Conservation (phyloP, 139 green algal species). For the Microglena sp. region DNA sequence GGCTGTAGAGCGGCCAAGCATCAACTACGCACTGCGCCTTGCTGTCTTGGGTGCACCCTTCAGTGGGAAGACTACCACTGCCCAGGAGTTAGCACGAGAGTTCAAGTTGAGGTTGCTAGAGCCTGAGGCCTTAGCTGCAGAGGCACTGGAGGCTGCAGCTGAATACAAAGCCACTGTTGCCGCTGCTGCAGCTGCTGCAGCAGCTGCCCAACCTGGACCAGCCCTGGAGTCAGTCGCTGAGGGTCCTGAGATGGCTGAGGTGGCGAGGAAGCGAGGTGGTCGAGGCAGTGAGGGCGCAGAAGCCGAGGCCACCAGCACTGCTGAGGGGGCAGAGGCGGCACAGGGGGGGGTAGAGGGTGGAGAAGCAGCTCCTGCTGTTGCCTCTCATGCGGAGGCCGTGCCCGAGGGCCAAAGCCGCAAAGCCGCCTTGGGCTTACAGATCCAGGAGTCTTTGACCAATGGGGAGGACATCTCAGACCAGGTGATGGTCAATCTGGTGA, state of each 20-base stretch:
- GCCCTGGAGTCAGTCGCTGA: too few species aligned
- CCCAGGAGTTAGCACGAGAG: conserved; percentile 29
- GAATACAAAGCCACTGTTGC: neutral
- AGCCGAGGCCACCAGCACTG: too few species aligned
- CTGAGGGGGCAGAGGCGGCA: too few species aligned
- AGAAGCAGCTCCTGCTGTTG: too few species aligned
- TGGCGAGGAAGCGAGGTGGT: neutral
- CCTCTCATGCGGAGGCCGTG: too few species aligned
- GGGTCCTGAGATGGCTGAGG: neutral
- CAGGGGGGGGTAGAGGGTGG: too few species aligned
- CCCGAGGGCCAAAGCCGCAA: too few species aligned
- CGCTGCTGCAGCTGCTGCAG: conserved; percentile 9
- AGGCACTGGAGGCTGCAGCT: conserved; percentile 20
- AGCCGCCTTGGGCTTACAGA: neutral
- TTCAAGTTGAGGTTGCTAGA: conserved; percentile 34
- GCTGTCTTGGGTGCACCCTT: conserved; percentile 51
- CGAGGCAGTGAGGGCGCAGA: neutral
- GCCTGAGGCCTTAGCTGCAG: conserved; percentile 27
- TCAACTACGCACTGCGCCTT: conserved; percentile 33
- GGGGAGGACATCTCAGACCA: conserved; percentile 30
- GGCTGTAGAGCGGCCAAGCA: too few species aligned
- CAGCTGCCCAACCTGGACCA: too few species aligned
- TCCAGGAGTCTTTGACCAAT: conserved; percentile 15
- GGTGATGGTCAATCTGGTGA: conserved; percentile 27
- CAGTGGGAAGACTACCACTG: conserved; percentile 50